These are phyloP conservation scores for Citrullus mucosospermus DNA, from an alignment of 306 rosid genomes.

Conservation along the genomic window DNA sequence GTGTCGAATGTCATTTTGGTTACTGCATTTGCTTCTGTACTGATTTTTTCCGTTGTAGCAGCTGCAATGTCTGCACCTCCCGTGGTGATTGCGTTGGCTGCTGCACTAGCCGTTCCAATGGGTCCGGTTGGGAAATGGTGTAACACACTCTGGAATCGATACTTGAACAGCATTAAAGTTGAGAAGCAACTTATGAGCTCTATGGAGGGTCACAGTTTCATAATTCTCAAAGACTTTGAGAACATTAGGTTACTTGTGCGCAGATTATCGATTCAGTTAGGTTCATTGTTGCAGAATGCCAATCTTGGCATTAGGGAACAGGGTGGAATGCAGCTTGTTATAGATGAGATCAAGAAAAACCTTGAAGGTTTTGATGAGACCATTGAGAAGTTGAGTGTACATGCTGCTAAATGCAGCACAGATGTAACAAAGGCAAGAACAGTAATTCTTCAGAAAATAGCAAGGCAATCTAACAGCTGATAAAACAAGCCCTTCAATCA, in stretches of 20 bases:
- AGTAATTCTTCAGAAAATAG: constrained; percentile 49
- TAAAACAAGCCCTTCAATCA: background rate
- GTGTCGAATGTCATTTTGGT: constrained; percentile 65
- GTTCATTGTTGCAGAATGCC: constrained; percentile 34
- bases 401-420: constrained; percentile 48
- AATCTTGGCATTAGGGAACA: constrained; percentile 62
- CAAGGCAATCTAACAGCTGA: constrained; percentile 22
- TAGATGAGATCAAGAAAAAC: constrained; percentile 75
- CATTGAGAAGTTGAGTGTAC: constrained; percentile 45
- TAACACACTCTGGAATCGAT: constrained; percentile 46
- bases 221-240: constrained; percentile 51
- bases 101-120: constrained; percentile 62
- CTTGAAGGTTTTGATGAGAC: constrained; percentile 38
- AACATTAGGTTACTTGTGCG: constrained; percentile 29
- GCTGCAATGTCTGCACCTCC: constrained; percentile 83
- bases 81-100: constrained; percentile 53
- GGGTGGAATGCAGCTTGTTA: constrained; percentile 46
- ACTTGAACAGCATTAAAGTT: constrained; percentile 33
- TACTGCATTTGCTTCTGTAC: constrained; percentile 52
- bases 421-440: constrained; percentile 56
- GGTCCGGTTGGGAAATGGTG: constrained; percentile 93
- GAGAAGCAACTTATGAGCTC: constrained; percentile 45
- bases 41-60: constrained; percentile 82
- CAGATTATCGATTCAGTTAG: constrained; percentile 39
- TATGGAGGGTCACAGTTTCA: constrained; percentile 34